A percentile compares a stretch with the other conserved stretches of the same genome.
Evolutionary conservation across 257 asterid species (phyloP).

Genomic region (Solanum bulbocastanum): DNA sequence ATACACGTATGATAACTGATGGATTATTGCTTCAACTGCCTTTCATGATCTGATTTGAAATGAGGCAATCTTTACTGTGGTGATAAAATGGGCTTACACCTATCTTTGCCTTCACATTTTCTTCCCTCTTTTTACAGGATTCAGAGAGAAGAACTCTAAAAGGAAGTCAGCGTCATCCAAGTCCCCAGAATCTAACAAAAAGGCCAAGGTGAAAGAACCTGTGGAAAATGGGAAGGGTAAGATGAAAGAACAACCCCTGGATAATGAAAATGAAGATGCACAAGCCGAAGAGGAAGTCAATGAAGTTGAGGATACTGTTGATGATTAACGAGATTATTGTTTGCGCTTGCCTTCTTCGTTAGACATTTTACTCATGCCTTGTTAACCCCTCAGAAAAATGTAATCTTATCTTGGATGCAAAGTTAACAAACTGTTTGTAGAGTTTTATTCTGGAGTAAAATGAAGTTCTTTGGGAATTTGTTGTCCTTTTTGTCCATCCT

Average conservation of each 20-base stretch:
- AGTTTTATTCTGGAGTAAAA: background rate
- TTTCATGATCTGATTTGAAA: background rate
- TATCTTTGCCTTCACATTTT: background rate
- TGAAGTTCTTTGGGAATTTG: background rate
- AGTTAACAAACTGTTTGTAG: background rate
- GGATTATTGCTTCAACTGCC: background rate
- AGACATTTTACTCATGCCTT: background rate
- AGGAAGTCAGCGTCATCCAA: conserved; percentile 39
- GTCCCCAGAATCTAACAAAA: conserved; percentile 22
- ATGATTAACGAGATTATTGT: background rate
- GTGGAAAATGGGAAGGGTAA: conserved; percentile 20
- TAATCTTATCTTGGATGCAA: background rate
- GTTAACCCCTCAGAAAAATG: background rate
- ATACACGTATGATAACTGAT: background rate
- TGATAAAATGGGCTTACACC: background rate
- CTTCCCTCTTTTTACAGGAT: conserved; percentile 31
- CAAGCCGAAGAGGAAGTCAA: background rate
- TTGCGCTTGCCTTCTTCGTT: background rate
- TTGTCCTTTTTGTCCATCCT: background rate
- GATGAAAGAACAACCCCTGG: conserved; percentile 26
- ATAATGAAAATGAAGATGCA: conserved; percentile 19
- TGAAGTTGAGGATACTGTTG: background rate
- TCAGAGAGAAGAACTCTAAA: conserved; percentile 52
- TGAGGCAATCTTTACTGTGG: background rate
- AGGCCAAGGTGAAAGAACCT: conserved; percentile 34